Evolutionary conservation across 73 alveolate genomes (phyloP).

Genomic region (Blepharisma stoltei): DNA sequence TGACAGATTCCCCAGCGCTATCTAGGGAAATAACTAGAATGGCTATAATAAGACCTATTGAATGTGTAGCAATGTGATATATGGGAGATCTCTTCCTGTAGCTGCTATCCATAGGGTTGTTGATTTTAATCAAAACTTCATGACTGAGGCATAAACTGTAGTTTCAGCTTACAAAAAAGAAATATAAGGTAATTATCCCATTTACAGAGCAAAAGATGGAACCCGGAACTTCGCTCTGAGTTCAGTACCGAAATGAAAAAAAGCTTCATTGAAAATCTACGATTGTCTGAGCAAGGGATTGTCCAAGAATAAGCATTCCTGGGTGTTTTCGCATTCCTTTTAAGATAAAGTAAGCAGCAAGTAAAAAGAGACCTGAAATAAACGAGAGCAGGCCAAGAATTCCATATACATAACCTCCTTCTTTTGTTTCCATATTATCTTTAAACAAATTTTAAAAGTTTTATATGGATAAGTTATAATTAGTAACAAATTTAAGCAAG

Average conservation of each 20-base stretch:
- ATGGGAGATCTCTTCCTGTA: constrained; percentile 18
- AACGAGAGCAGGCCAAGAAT: constrained; percentile 11
- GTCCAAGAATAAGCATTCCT: constrained; percentile 28
- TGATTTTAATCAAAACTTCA: constrained; percentile 15
- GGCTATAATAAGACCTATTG: background rate
- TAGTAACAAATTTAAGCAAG: too few relatives aligned
- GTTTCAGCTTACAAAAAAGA: constrained; percentile 5
- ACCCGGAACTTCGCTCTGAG: background rate
- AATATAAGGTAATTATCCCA: background rate
- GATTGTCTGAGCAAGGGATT: background rate
- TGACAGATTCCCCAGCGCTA: background rate
- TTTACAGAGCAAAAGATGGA: background rate
- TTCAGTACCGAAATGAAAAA: background rate
- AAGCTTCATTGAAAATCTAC: constrained; percentile 14
- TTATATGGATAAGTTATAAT: too few relatives aligned
- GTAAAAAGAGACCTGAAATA: background rate
- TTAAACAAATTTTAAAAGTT: too few relatives aligned
- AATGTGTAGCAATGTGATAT: background rate
- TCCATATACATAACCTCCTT: background rate
- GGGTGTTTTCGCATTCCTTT: constrained; percentile 20
- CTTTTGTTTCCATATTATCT: too few relatives aligned
- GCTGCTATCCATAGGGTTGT: constrained; percentile 19
- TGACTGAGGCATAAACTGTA: background rate
- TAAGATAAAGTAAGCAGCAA: background rate
- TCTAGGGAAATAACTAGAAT: background rate